These are phyloP conservation scores for Xylariales sp. DNA, from an alignment of 2,329 filamentous ascomycete species.

Conservation along the genomic window DNA sequence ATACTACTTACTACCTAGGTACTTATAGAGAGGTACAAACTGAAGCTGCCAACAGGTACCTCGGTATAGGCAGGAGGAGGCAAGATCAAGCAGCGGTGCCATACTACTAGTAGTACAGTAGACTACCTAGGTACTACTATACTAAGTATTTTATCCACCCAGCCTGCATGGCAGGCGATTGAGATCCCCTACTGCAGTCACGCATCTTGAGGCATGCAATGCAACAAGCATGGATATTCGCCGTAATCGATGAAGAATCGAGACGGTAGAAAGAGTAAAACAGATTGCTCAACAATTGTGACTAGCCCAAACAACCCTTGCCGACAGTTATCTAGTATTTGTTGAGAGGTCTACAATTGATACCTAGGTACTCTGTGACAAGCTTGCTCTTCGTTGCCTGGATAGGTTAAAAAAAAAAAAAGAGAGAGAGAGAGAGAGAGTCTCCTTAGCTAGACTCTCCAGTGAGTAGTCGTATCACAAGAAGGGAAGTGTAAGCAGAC, in stretches of 20 bases:
- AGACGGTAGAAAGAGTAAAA: conserved; percentile 1
- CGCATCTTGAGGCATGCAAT: conserved; percentile 20
- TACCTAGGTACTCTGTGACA: neutral
- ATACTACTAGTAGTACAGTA: neutral
- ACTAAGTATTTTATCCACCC: conserved; percentile 17
- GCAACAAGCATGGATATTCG: conserved; percentile 18
- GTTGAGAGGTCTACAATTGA: neutral
- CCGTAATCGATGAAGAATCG: conserved; percentile 17
- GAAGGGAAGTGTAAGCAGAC: no score
- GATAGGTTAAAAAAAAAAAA: no score
- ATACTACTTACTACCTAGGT: neutral
- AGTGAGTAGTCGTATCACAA: no score
- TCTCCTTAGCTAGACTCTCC: no score
- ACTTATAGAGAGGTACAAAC: neutral
- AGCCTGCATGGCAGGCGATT: conserved; percentile 21
- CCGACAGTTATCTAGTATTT: neutral
- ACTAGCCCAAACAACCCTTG: conserved; percentile 7
- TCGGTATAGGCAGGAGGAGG: no score
- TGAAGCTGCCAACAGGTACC: neutral
- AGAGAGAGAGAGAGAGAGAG: no score
- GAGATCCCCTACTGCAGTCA: conserved; percentile 19
- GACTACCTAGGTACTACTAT: neutral
- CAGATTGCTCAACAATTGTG: conserved; percentile 15
- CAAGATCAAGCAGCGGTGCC: no score
- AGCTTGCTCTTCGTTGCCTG: neutral